Evolutionary conservation across 106 monocot genomes (phyloP).

Genomic region (Dioscorea zingiberensis): DNA sequence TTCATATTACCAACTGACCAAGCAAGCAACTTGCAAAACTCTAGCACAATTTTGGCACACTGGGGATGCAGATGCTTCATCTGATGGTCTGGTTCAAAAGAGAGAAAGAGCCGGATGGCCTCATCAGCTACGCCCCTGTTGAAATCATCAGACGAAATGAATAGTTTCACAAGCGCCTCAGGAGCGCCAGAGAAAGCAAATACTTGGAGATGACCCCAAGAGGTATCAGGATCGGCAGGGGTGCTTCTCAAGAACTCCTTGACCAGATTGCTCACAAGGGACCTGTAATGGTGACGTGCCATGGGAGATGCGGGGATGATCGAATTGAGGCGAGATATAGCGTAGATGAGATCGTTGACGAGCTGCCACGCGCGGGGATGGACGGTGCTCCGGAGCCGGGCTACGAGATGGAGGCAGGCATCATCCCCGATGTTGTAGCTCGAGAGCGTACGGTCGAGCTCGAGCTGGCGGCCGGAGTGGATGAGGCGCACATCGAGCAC

Average conservation of each 20-base stretch:
- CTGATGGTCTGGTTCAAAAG: conserved; percentile 3
- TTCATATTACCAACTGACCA: conserved; percentile 31
- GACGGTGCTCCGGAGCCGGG: conserved; percentile 45
- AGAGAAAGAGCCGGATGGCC: conserved; percentile 36
- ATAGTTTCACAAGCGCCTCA: conserved; percentile 50
- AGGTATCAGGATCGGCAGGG: neutral
- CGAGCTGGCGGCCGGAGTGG: conserved; percentile 56
- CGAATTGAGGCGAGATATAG: neutral
- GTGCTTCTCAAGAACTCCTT: conserved; percentile 38
- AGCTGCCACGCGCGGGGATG: conserved; percentile 48
- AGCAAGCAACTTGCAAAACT: conserved; percentile 53
- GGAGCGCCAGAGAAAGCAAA: conserved; percentile 44
- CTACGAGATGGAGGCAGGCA: conserved; percentile 39
- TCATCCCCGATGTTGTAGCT: conserved; percentile 30
- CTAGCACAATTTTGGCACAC: conserved; percentile 38
- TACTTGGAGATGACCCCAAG: conserved; percentile 32
- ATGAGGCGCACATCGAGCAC: conserved; percentile 38
- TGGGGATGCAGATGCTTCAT: conserved; percentile 8
- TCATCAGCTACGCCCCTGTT: conserved; percentile 13
- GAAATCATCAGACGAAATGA: conserved; percentile 3
- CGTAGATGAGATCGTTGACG: conserved; percentile 35
- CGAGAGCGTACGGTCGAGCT: conserved; percentile 25
- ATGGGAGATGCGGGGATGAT: neutral
- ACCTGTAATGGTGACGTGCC: neutral
- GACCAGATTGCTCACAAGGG: conserved; percentile 21